Conservation (phyloP, 2,329 filamentous ascomycete genomes). For the Periglandula ipomoeae region DNA sequence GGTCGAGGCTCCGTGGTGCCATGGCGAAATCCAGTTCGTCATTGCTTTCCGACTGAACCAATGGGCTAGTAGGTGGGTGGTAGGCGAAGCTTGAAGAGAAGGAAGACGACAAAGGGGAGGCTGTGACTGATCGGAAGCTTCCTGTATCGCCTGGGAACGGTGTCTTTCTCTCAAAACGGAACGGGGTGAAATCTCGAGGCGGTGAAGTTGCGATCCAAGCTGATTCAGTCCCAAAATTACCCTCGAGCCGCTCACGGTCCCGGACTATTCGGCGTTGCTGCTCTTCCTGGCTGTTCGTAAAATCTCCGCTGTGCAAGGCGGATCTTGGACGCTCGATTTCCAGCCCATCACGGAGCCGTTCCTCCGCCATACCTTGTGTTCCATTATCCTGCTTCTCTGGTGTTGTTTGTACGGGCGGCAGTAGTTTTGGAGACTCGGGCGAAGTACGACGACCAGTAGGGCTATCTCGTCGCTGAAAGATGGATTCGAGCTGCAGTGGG, state of each 20-base stretch:
- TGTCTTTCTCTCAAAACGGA: constrained; percentile 30
- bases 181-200: constrained; percentile 40
- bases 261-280: constrained; percentile 8
- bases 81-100: constrained; percentile 73
- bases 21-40: constrained; percentile 57
- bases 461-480: constrained; percentile 18
- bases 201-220: constrained; percentile 49
- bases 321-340: constrained; percentile 78
- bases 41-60: constrained; percentile 82
- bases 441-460: constrained; percentile 20
- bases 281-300: constrained; percentile 35
- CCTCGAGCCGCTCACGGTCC: neutral
- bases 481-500: constrained; percentile 27
- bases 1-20: constrained; percentile 40
- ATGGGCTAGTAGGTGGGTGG: constrained; percentile 81
- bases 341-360: constrained; percentile 42
- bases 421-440: constrained; percentile 29
- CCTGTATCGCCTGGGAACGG: constrained; percentile 23
- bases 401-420: constrained; percentile 38
- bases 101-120: constrained; percentile 60
- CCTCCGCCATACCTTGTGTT: constrained; percentile 19
- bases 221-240: neutral
- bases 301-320: constrained; percentile 59
- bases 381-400: constrained; percentile 30
- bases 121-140: constrained; percentile 31